Percentiles rank a stretch among this genome's conserved stretches.
These are phyloP conservation scores for Clarkia xantiana DNA, from an alignment of 345 rosid genomes.

Conservation along the genomic window DNA sequence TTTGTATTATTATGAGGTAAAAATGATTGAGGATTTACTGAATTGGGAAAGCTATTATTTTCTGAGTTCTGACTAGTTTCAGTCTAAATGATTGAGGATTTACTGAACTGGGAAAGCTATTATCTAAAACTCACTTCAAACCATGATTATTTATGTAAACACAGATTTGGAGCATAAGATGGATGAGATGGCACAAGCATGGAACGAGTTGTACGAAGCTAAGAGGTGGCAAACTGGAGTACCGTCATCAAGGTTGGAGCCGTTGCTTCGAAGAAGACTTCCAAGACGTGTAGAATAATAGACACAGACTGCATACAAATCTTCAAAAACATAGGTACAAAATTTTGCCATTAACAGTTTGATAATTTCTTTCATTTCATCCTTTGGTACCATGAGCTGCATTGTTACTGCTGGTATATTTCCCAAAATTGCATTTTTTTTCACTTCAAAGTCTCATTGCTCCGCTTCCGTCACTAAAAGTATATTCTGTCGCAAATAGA, in stretches of 20 bases:
- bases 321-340: not conserved
- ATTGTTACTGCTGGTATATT: too few relatives aligned
- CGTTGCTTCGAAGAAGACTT: conserved; percentile 47
- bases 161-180: conserved; percentile 54
- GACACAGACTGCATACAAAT: conserved; percentile 28
- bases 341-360: too few relatives aligned
- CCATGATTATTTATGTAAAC: conserved; percentile 6
- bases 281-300: conserved; percentile 31
- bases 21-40: too few relatives aligned
- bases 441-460: too few relatives aligned
- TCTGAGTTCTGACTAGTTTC: not conserved
- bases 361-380: too few relatives aligned
- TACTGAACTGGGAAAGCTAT: too few relatives aligned
- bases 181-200: conserved; percentile 65
- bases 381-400: too few relatives aligned
- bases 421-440: too few relatives aligned
- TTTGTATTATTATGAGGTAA: too few relatives aligned
- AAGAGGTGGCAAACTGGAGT: conserved; percentile 41
- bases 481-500: too few relatives aligned
- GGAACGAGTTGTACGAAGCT: conserved; percentile 69
- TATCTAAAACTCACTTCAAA: conserved; percentile 7
- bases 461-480: too few relatives aligned
- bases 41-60: not conserved
- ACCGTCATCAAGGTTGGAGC: conserved; percentile 55
- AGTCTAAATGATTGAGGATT: too few relatives aligned